phyloP scores from a whole-genome alignment of 2,329 filamentous ascomycete genomes.

The Tolypocladium tundrense region DNA sequence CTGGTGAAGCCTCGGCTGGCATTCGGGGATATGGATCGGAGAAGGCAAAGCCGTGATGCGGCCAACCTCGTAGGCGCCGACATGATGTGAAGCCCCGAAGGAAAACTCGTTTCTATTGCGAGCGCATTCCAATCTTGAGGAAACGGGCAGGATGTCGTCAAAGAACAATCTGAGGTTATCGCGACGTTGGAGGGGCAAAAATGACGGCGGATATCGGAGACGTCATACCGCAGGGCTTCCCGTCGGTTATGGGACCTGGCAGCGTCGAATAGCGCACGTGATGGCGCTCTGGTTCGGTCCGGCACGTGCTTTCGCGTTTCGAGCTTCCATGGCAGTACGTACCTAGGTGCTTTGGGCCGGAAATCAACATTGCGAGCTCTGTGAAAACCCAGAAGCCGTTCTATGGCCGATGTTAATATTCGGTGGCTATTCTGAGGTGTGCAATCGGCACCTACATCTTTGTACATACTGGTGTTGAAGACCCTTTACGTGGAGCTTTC shows the following conservation, averaged over 20 bases:
- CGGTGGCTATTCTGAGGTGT: not conserved
- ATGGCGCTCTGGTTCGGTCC: not conserved
- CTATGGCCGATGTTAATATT: not conserved
- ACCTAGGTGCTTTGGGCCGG: not conserved
- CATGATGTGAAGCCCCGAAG: constrained; percentile 11
- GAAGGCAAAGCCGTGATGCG: constrained; percentile 18
- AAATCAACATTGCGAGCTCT: not conserved
- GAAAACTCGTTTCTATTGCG: not conserved
- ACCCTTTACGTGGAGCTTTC: not conserved
- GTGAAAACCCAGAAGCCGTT: not conserved
- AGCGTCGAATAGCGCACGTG: not conserved
- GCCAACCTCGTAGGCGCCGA: constrained; percentile 17
- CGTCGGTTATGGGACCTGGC: not conserved
- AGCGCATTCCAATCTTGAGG: not conserved
- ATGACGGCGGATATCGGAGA: not conserved
- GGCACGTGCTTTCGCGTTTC: not conserved
- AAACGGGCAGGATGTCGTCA: not conserved
- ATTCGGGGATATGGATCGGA: constrained; percentile 11
- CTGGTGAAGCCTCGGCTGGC: constrained; percentile 17
- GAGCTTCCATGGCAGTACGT: not conserved
- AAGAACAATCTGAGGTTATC: not conserved
- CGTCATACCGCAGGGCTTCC: not conserved
- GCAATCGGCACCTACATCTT: not conserved
- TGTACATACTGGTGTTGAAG: not conserved
- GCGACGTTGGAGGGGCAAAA: not conserved